A percentile compares a stretch with the other conserved stretches of the same genome.
Conservation (phyloP, 2,329 filamentous ascomycete genomes). For the Chaetomium globosum region DNA sequence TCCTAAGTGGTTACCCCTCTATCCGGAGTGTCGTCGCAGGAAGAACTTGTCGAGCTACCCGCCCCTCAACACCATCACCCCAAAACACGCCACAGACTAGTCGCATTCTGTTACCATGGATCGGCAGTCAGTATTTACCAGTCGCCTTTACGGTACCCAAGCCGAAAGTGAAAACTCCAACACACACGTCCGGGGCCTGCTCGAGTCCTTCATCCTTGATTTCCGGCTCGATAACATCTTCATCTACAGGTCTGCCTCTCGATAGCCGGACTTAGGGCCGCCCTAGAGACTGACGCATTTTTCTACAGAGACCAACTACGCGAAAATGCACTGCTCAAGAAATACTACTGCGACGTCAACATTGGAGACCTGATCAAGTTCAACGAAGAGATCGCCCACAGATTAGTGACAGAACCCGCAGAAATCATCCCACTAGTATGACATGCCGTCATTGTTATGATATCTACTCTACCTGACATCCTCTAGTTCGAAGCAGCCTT, state of each 20-base stretch:
- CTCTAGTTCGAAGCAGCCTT: conserved; percentile 84
- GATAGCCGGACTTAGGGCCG: neutral
- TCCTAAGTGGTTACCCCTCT: conserved; percentile 24
- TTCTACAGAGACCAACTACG: conserved; percentile 80
- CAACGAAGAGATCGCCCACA: conserved; percentile 91
- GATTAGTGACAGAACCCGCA: conserved; percentile 82
- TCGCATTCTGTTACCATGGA: conserved; percentile 63
- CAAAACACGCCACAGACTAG: neutral
- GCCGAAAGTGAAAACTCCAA: conserved; percentile 69
- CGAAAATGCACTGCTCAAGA: conserved; percentile 91
- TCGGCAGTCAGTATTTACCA: conserved; percentile 80
- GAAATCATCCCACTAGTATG: conserved; percentile 88
- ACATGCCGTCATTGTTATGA: neutral
- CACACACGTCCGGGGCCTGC: conserved; percentile 72
- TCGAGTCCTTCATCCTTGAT: conserved; percentile 89
- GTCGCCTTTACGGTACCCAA: conserved; percentile 74
- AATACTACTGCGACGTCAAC: conserved; percentile 95
- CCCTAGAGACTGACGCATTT: conserved; percentile 38
- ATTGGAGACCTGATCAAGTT: conserved; percentile 94
- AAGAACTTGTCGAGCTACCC: conserved; percentile 1
- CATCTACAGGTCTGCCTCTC: conserved; percentile 72
- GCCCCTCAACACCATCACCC: conserved; percentile 1
- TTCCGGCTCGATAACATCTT: conserved; percentile 94
- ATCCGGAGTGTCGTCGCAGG: conserved; percentile 2
- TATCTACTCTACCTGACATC: neutral